phyloP scores from a whole-genome alignment of 139 green algal species.

The Coelastrella sp. region DNA sequence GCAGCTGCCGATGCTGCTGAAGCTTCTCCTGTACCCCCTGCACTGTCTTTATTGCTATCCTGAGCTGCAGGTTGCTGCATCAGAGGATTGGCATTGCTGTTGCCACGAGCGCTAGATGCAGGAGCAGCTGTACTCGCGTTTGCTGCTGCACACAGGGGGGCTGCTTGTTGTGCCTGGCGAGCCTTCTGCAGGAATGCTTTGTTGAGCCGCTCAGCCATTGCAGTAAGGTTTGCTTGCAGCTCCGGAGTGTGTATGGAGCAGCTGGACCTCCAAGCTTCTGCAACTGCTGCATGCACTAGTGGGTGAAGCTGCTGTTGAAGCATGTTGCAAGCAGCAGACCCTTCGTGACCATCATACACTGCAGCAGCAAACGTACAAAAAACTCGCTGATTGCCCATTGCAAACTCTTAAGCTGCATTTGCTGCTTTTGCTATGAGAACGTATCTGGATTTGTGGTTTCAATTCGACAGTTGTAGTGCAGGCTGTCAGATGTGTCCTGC shows the following conservation, averaged over 20 bases:
- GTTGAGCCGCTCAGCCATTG: neutral
- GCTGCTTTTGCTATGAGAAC: no score
- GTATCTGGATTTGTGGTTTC: no score
- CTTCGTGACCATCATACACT: slow-evolving; percentile 50
- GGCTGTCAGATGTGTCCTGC: no score
- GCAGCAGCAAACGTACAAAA: neutral
- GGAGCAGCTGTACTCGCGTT: no score
- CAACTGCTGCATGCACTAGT: neutral
- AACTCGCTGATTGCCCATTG: no score
- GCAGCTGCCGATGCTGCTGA: neutral
- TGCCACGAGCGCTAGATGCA: neutral
- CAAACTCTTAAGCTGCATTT: no score
- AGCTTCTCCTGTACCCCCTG: no score
- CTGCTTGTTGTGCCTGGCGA: neutral
- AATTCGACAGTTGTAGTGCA: no score
- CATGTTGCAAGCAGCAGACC: slow-evolving; percentile 23
- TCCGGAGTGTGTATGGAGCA: neutral
- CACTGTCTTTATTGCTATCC: no score
- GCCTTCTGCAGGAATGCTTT: neutral
- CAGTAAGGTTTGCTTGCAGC: slow-evolving; percentile 9
- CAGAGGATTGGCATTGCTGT: neutral
- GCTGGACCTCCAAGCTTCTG: slow-evolving; percentile 5
- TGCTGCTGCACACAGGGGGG: neutral
- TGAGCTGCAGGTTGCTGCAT: neutral
- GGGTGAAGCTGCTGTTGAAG: slow-evolving; percentile 24